Evolutionary conservation across 805 yeast genomes (phyloP).

Genomic region (Zygosaccharomyces gambellarensis): DNA sequence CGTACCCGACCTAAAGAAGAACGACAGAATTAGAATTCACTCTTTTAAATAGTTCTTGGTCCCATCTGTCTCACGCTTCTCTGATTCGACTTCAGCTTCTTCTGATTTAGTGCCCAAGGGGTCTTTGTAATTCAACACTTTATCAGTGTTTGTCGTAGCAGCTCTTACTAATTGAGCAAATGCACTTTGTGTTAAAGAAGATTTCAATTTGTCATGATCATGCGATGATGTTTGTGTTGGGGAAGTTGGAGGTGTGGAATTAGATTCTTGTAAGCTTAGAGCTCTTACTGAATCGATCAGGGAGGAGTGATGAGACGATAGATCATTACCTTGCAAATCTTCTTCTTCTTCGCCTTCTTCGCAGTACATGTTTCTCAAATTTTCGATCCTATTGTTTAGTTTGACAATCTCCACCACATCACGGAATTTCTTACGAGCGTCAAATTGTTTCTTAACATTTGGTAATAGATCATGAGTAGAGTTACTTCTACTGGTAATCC

Average conservation of each 20-base stretch:
- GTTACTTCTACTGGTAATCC: slow-evolving; percentile 57
- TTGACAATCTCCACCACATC: slow-evolving; percentile 82
- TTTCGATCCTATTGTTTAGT: slow-evolving; percentile 71
- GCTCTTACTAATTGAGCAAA: slow-evolving; percentile 69
- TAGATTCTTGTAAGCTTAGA: slow-evolving; percentile 12
- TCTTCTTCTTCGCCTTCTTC: slow-evolving; percentile 42
- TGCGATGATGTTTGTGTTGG: slow-evolving; percentile 5
- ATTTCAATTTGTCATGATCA: slow-evolving; percentile 29
- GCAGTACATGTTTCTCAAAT: slow-evolving; percentile 54
- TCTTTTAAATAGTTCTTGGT: neutral
- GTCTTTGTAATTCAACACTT: slow-evolving; percentile 24
- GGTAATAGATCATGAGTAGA: slow-evolving; percentile 70
- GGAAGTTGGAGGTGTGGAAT: slow-evolving; percentile 1
- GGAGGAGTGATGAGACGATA: slow-evolving; percentile 17
- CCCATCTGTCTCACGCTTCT: neutral
- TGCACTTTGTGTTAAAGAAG: slow-evolving; percentile 45
- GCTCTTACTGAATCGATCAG: slow-evolving; percentile 19
- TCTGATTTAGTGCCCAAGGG: slow-evolving; percentile 1
- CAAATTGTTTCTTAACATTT: slow-evolving; percentile 70
- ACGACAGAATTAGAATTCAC: neutral
- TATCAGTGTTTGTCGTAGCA: slow-evolving; percentile 56
- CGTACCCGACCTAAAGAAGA: neutral
- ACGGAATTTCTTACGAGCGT: slow-evolving; percentile 76
- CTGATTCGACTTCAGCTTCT: neutral
- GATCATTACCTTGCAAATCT: slow-evolving; percentile 28